Base-by-base conservation (phyloP, 106 monocot species). In the Phalaenopsis aphrodite region DNA sequence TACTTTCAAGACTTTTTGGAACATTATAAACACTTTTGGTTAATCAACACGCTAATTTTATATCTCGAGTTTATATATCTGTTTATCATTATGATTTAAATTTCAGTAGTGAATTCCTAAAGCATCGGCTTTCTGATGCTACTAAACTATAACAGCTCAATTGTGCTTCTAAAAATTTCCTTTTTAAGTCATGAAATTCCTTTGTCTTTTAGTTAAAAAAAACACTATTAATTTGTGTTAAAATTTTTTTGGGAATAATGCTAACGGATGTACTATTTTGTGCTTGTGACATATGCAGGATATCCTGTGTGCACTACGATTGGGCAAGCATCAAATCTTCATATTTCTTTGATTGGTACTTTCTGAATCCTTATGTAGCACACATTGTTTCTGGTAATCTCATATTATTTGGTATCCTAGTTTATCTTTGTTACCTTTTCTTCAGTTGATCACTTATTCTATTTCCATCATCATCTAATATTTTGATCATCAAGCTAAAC, bases 291-390 rank as follows among this genome's bases (percentile, higher is more conserved):
- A 80, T 88, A 45, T 87, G 78, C 84, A 95, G 95, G 95, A 6
- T 95, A 95, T 86, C 78, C 65, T 88, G 95, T 95, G 76, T 95
- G 95, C 75, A 90, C 82, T 56, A 80, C 90, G 23, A 78, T 95
- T 21, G 90, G 95, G 47, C 82, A 75, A 47, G 79, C 79, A 65
- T 88, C 92, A 79, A 88, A 79, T 84, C 75, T 77, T 0, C 46
- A 84, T 15, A 75, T 92, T 87, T 72, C 82, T 67, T 88, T 89
- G 38, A 81, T 90, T 76, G 95, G 92, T 95, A 88, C 81, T 75
- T 68, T 23, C 17, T 2, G 55, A 74, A 49, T 45, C 2, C 42
- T 24, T 71, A 7, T 73, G 16, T 42, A 5, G 42, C 42, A 15
- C 15, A 73, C 15, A 73, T 69, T 17, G 45, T 18, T 45, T n/a